A percentile compares a stretch with the other conserved stretches of the same genome.
These are phyloP conservation scores for Knoxdaviesia proteae DNA, from an alignment of 2,329 filamentous ascomycete species.

Conservation along the genomic window DNA sequence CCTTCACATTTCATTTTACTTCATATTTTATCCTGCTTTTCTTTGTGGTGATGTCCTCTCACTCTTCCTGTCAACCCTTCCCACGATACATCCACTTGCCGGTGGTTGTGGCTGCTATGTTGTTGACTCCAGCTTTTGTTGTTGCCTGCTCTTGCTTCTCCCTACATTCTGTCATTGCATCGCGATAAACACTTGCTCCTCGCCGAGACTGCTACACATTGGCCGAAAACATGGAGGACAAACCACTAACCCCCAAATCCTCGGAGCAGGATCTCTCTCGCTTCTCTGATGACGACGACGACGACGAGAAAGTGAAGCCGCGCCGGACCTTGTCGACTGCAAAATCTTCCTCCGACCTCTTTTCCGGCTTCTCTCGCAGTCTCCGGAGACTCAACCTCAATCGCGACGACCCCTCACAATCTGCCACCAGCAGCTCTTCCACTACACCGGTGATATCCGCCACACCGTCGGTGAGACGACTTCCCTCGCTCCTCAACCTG, in stretches of 20 bases:
- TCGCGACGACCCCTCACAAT: conserved; percentile 20
- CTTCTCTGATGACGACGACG: neutral
- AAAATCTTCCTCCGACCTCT: conserved; percentile 23
- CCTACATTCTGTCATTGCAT: too few species aligned
- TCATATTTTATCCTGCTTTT: too few species aligned
- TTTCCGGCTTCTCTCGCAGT: conserved; percentile 30
- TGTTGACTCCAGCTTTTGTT: too few species aligned
- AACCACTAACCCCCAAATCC: neutral
- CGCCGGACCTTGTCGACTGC: neutral
- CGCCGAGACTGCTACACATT: too few species aligned
- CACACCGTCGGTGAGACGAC: conserved; percentile 12
- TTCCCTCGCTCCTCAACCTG: too few species aligned
- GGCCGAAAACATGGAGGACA: neutral
- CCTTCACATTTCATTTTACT: too few species aligned
- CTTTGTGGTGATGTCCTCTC: too few species aligned
- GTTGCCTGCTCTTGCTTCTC: too few species aligned
- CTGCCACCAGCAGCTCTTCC: neutral
- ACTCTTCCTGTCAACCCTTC: too few species aligned
- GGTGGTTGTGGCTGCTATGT: too few species aligned
- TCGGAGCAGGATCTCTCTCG: conserved; percentile 1
- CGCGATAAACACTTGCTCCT: too few species aligned
- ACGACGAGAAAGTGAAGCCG: neutral
- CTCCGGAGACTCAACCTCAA: conserved; percentile 20
- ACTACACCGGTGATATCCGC: neutral
- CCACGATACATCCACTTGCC: too few species aligned